These are phyloP conservation scores for Metrosideros polymorpha DNA, from an alignment of 441 rosid genomes.

Conservation along the genomic window DNA sequence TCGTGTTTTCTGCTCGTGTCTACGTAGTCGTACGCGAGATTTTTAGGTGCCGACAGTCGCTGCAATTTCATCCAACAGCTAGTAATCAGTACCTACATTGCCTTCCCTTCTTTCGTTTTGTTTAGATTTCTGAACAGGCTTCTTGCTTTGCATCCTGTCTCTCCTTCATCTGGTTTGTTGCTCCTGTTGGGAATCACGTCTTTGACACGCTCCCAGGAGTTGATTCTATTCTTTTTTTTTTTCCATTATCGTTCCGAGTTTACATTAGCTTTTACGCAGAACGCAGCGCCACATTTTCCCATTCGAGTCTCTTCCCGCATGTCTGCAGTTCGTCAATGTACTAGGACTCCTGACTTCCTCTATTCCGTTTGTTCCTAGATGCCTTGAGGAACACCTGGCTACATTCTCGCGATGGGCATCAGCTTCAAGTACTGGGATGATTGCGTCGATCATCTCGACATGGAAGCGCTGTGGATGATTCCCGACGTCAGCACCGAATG, in stretches of 20 bases:
- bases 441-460: constrained; percentile 53
- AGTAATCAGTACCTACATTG: background rate
- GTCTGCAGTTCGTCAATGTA: too few relatives aligned
- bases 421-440: constrained; percentile 90
- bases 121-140: background rate
- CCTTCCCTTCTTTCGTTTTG: background rate
- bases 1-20: background rate
- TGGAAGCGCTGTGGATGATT: constrained; percentile 80
- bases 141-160: background rate
- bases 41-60: too few relatives aligned
- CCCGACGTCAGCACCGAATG: constrained; percentile 75
- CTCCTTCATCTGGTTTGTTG: background rate
- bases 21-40: too few relatives aligned
- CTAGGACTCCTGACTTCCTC: background rate
- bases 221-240: background rate
- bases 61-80: background rate
- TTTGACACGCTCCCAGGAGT: background rate
- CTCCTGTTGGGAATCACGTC: background rate
- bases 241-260: background rate
- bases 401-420: constrained; percentile 38
- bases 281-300: background rate
- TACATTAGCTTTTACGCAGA: background rate
- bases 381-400: background rate
- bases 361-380: background rate
- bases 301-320: too few relatives aligned